Base-by-base conservation (phyloP, 129 eudicot species). In the Kitagawia praeruptora region DNA sequence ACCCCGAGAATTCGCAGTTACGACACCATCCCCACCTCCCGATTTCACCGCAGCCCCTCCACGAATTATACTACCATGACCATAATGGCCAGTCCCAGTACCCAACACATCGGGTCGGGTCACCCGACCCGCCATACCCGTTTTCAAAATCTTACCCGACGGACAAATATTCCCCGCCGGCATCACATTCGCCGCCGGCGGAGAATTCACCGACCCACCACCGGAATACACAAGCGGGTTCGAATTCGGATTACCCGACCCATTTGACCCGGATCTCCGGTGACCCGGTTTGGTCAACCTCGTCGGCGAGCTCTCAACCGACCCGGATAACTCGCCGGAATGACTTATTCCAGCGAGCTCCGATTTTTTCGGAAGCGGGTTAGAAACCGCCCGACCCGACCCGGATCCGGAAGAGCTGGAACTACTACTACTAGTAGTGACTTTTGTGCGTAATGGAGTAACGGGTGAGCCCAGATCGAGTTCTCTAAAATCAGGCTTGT, bases 11-110 rank as follows among this genome's bases (percentile, higher is more conserved):
- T 77, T 49, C 27, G 81, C 54, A 18, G 64, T 80, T 2, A 49
- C 79, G 13, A 64, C 81, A 1, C 80, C 82, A 11, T 41, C 82
- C 2, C 80, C 76, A n/a, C 77, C 37, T 34, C 37, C 56, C 44
- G 83, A n/a, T 67, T 77, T 86, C 44, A 81, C 74, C 23, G 54
- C 82, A 23, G 79, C 49, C 12, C 93, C 96, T 4, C 90, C 91
- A 3, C 95, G 91, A 91, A 96, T 90, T 90, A 96, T 92, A 77
- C 97, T 96, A 1, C 97, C 99, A 54, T 90, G 97, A 23, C 99
- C 98, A 78, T 96, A 92, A 79, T 89, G 85, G 1, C 83, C 98
- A 38, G 87, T 80, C 0, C 97, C 95, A 8, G 90, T 82, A 10
- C 97, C 89, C 77, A 90, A 81, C 11, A 90, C 94, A 66, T 90